Evolutionary conservation across 371 early-diverging fungal genomes (phyloP).

Genomic region (Polyrhizophydium stewartii): DNA sequence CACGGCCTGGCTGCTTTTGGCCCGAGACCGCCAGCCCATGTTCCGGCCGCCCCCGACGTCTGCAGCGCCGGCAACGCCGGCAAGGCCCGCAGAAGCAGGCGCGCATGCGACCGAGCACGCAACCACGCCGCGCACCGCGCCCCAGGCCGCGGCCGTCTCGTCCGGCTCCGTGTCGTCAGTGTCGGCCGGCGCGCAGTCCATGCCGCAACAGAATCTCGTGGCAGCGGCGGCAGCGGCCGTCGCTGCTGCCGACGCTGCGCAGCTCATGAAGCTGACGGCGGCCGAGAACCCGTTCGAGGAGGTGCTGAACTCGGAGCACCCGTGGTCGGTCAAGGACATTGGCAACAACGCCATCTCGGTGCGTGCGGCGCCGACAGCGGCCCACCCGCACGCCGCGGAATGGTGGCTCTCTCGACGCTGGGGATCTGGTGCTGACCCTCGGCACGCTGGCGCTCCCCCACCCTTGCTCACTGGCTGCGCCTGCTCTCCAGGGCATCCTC

Average conservation of each 20-base stretch:
- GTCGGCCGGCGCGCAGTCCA: no score
- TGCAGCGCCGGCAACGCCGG: no score
- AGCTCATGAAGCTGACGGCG: not conserved
- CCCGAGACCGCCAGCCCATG: no score
- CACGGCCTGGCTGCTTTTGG: no score
- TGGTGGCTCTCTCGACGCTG: not conserved
- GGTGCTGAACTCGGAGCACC: conserved; percentile 29
- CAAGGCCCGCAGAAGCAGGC: no score
- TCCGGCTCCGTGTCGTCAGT: no score
- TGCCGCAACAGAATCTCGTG: no score
- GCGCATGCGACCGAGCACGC: no score
- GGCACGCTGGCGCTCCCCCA: not conserved
- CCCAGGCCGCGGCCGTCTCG: no score
- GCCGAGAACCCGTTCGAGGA: conserved; percentile 24
- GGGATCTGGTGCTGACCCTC: not conserved
- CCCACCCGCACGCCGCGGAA: not conserved
- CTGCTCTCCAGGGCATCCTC: conserved; percentile 25
- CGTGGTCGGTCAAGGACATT: conserved; percentile 38
- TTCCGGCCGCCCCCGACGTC: no score
- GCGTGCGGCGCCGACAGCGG: conserved; percentile 2
- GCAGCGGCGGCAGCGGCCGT: not conserved
- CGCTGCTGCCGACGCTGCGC: not conserved
- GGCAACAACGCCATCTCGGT: conserved; percentile 45
- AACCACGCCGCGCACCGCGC: no score
- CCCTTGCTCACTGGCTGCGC: not conserved